Evolutionary conservation across 805 yeast species (phyloP).

Genomic region (Zygosaccharomyces kombuchaensis): DNA sequence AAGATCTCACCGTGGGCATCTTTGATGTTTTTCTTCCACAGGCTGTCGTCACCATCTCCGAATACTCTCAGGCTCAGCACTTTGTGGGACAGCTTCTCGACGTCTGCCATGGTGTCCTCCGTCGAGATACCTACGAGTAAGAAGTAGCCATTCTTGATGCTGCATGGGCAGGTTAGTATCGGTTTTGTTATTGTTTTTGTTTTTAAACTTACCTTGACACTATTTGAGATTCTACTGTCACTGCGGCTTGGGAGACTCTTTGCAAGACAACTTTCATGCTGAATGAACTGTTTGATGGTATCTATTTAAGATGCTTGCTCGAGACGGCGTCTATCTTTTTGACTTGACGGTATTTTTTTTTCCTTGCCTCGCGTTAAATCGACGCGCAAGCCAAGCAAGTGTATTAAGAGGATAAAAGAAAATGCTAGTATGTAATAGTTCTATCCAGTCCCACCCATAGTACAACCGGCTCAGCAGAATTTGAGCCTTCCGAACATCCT

Average conservation of each 20-base stretch:
- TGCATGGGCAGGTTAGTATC: slow-evolving; percentile 7
- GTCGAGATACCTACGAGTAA: slow-evolving; percentile 80
- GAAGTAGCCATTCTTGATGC: slow-evolving; percentile 69
- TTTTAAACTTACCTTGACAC: slow-evolving; percentile 52
- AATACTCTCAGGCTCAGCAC: slow-evolving; percentile 64
- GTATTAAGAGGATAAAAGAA: background rate
- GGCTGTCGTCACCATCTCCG: slow-evolving; percentile 64
- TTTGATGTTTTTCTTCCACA: slow-evolving; percentile 70
- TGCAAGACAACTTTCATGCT: slow-evolving; percentile 87
- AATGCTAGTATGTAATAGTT: background rate
- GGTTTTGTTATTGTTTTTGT: background rate
- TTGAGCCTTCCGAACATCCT: slow-evolving; percentile 31
- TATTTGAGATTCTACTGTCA: slow-evolving; percentile 66
- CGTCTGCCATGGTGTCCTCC: slow-evolving; percentile 73
- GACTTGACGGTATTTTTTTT: background rate
- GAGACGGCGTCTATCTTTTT: background rate
- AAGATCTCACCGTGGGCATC: slow-evolving; percentile 70
- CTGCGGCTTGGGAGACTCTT: slow-evolving; percentile 84
- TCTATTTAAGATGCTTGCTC: background rate
- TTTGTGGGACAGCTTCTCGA: slow-evolving; percentile 62
- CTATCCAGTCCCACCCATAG: background rate
- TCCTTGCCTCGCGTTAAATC: background rate
- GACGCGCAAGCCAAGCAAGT: background rate
- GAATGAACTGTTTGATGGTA: background rate
- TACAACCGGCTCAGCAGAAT: slow-evolving; percentile 2